Evolutionary conservation across 2,329 filamentous ascomycete genomes (phyloP), one percentile per base, ranked within the genome.

Genomic region (Hawksworthiomyces lignivorus): DNA sequence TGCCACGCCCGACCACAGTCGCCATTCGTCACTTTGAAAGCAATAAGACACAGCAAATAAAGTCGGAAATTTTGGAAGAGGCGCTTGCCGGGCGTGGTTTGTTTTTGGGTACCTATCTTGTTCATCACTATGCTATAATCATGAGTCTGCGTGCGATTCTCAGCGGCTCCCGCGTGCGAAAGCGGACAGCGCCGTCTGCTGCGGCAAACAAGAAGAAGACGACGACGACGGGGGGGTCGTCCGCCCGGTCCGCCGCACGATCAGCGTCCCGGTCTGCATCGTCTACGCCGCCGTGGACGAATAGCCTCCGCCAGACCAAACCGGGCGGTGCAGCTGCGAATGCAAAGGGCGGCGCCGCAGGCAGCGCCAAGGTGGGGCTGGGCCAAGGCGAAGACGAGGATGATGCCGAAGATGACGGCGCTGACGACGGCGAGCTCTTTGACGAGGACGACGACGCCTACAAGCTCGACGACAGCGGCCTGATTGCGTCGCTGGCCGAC

Each of bases 401-500:
- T 3, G 54, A 55, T 7, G 43, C 53, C 22, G 56, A 63, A n/a
- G 41, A 54, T 37, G 43, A 50, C 43, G 48, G 50, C 36, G 51
- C 54, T 17, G 57, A 62, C 15, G 58, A 66, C 5, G 58, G 64
- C 39, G 51, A 56, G 29, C 58, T 67, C 37, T 55, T 62, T 10
- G 67, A 72, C 37, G 54, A 63, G 11, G 65, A 72, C 38, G 41
- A 43, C 7, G 21, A 36, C 32, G 37, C 33, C 26, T 18, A 40
- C n/a, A 31, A 40, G 35, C 70, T 87, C 14, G 71, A 80, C 33
- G 80, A 86, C 51, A 58, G 65, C 12, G 82, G 81, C 10, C 61
- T 77, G 9, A 65, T 77, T 14, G 63, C 67, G 24, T 65, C 72
- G 4, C 62, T 85, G 1, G 69, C 70, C 11, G 62, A 68, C 24